Percentiles rank a stretch among this genome's conserved stretches.
Conservation (phyloP, 192 early-diverging fungal genomes). For the Backusella circina region DNA sequence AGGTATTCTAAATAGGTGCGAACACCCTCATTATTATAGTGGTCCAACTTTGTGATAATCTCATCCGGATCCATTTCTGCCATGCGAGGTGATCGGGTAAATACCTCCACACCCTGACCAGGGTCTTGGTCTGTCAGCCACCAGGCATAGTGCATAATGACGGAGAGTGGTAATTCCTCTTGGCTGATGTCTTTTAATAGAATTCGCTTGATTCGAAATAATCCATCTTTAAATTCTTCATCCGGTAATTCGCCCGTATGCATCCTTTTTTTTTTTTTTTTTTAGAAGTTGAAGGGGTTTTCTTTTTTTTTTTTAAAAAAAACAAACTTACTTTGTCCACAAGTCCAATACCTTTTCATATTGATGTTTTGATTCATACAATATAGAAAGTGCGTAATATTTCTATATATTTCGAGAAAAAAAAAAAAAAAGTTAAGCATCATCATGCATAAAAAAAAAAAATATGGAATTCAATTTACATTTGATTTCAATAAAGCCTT, state of each 20-base stretch:
- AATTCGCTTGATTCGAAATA: slow-evolving; percentile 40
- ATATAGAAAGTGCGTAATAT: slow-evolving; percentile 57
- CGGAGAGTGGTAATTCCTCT: slow-evolving; percentile 9
- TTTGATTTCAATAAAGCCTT: slow-evolving; percentile 41
- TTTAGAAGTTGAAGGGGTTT: neutral
- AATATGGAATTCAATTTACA: slow-evolving; percentile 25
- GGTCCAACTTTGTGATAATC: slow-evolving; percentile 28
- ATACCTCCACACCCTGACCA: slow-evolving; percentile 42
- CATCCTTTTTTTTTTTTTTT: slow-evolving; percentile 38
- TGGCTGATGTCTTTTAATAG: slow-evolving; percentile 30
- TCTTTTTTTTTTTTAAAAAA: neutral
- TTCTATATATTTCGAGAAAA: slow-evolving; percentile 21
- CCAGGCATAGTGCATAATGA: slow-evolving; percentile 47
- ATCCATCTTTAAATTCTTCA: slow-evolving; percentile 39
- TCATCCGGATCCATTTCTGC: slow-evolving; percentile 32
- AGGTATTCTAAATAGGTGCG: slow-evolving; percentile 51
- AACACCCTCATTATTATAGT: slow-evolving; percentile 31
- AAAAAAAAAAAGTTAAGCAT: neutral
- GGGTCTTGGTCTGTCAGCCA: slow-evolving; percentile 48
- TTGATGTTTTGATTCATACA: slow-evolving; percentile 52
- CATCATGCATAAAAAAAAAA: neutral
- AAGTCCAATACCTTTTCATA: slow-evolving; percentile 52
- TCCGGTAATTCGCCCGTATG: slow-evolving; percentile 47
- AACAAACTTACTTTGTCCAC: slow-evolving; percentile 54
- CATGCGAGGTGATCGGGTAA: slow-evolving; percentile 19